Conservation (phyloP, 2,329 filamentous ascomycete genomes). For the Chalara sp. region DNA sequence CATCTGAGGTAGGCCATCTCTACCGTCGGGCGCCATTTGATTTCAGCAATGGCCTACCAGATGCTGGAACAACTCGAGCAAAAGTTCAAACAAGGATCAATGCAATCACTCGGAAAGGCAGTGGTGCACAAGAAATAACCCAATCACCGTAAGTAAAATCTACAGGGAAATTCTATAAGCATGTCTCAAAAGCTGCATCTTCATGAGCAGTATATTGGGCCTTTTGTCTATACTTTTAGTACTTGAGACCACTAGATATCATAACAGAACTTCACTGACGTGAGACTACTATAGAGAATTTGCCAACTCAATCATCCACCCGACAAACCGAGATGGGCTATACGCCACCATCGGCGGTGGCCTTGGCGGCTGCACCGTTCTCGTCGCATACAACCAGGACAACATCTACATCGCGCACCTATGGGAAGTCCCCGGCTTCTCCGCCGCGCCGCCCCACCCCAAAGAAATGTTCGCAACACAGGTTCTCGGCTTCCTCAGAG, state of each 20-base stretch:
- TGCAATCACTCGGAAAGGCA: background rate
- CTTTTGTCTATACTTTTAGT: too few species aligned
- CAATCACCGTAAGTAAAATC: too few species aligned
- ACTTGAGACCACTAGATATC: too few species aligned
- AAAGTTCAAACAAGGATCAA: background rate
- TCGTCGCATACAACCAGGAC: background rate
- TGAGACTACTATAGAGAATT: background rate
- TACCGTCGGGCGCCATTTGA: background rate
- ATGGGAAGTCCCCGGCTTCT: background rate
- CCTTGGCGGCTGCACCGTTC: background rate
- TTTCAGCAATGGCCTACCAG: background rate
- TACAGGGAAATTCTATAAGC: too few species aligned
- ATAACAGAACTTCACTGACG: too few species aligned
- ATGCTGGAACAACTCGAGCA: background rate
- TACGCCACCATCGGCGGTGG: background rate
- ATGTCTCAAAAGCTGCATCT: too few species aligned
- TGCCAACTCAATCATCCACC: background rate
- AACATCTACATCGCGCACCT: background rate
- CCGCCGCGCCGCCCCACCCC: background rate
- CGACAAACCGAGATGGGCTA: background rate
- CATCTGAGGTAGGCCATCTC: background rate
- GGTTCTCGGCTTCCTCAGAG: background rate
- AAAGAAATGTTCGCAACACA: background rate
- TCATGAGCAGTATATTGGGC: too few species aligned
- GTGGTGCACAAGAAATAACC: background rate